These are phyloP conservation scores for Podospora australis DNA, from an alignment of 495 filamentous ascomycete genomes.

Conservation along the genomic window DNA sequence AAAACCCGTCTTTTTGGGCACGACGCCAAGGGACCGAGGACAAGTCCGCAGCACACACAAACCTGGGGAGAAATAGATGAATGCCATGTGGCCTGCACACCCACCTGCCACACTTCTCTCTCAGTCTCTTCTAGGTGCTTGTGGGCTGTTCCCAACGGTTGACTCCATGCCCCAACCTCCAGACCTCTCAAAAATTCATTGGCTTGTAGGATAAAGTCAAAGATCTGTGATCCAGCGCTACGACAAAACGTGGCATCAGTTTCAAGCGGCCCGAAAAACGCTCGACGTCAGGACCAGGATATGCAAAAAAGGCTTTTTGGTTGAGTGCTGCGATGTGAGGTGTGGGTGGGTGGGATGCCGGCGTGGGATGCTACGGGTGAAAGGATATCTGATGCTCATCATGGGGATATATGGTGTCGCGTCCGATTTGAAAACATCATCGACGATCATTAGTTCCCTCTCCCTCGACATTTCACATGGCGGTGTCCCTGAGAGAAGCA, in stretches of 20 bases:
- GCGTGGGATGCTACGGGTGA: not conserved
- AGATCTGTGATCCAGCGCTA: not conserved
- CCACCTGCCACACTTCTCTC: not conserved
- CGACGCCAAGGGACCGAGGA: constrained; percentile 1
- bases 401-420: not conserved
- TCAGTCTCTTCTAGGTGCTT: too few species aligned
- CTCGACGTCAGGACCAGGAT: not conserved
- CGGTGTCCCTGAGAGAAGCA: not conserved
- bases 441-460: not conserved
- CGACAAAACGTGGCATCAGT: not conserved
- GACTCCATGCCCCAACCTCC: not conserved
- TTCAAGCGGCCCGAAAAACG: not conserved
- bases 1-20: not conserved
- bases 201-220: not conserved
- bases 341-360: not conserved
- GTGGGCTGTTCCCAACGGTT: not conserved
- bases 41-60: not conserved
- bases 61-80: not conserved
- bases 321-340: not conserved
- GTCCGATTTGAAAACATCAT: not conserved
- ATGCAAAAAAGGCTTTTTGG: not conserved
- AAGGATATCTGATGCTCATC: not conserved
- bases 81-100: constrained; percentile 2
- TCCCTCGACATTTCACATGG: not conserved
- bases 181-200: not conserved